Evolutionary conservation across 2,329 filamentous ascomycete species (phyloP), one percentile per base, ranked within the genome.

Genomic region (Septoria linicola): DNA sequence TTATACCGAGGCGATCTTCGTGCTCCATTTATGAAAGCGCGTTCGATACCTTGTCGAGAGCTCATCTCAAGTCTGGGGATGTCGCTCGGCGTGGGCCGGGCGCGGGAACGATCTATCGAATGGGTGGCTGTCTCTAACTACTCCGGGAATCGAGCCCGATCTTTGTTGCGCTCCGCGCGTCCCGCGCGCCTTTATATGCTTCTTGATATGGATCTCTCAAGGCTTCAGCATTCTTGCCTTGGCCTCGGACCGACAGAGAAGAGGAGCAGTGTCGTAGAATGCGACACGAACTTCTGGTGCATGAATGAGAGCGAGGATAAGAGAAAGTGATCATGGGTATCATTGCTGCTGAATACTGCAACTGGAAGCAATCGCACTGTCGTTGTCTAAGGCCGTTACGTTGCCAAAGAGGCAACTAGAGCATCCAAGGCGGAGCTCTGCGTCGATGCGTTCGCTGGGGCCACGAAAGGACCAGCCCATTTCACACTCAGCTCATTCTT

Each of bases 401-500:
- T 60, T 16, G 63, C 56, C 46, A 67, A 44, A 8, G 63, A 58
- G n/a, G 54, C 65, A 14, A 68, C 60, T n/a, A 69, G 27, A 7
- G 59, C 62, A 54, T 68, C 67, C 57, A 68, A 52, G 3, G 62
- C 66, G 16, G 63, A 61, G 46, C 61, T 65, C 37, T 68, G 61
- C 39, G 64, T 67, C 3, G 59, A 60, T 2, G 66, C 67, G 49
- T 65, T 65, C 14, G 60, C 57, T 14, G 58, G 55, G 5, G 49
- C 20, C 2, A 60, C 53, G 44, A 79, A 79, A 0, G 84, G 83
- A 0, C 84, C 85, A 1, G 76, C 73, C 85, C 85, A 89, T n/a
- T 80, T 72, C 1, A 84, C 70, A 16, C 85, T 82, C 11, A 89
- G 67, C 63, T 74, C 70, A 59, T 77, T 74, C 1, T 69, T 67